Conservation (phyloP, 208 protist species). For the Porcisia hertigi region DNA sequence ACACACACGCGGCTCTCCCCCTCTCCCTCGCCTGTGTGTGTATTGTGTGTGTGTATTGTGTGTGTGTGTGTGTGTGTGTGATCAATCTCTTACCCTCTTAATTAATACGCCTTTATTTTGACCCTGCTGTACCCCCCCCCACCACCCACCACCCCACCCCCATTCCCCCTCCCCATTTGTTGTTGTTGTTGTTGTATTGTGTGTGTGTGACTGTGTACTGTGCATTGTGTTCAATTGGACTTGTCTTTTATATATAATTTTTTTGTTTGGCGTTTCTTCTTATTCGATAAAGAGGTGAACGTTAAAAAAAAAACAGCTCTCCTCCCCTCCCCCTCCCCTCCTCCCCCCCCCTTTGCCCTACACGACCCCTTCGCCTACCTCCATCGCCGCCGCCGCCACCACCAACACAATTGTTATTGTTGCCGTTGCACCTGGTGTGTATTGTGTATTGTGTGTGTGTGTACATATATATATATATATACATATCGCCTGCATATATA, state of each 20-base stretch:
- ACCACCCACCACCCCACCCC: too few relatives aligned
- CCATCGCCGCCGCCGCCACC: background rate
- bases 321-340: background rate
- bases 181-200: background rate
- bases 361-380: background rate
- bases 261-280: background rate
- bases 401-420: too few relatives aligned
- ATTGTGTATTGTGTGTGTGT: background rate
- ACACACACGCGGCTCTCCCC: background rate
- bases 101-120: background rate
- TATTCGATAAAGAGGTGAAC: too few relatives aligned
- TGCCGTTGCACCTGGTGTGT: background rate
- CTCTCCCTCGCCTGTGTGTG: background rate
- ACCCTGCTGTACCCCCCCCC: background rate
- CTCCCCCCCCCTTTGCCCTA: background rate
- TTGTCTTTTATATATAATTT: background rate
- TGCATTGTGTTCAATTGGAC: background rate
- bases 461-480: background rate
- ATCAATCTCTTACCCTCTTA: background rate
- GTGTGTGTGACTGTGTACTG: background rate
- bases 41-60: background rate
- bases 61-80: background rate
- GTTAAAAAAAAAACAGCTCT: background rate
- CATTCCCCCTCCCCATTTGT: background rate
- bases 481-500: background rate